Evolutionary conservation across 2,329 filamentous ascomycete species (phyloP).

Genomic region (Hypocrella siamensis): DNA sequence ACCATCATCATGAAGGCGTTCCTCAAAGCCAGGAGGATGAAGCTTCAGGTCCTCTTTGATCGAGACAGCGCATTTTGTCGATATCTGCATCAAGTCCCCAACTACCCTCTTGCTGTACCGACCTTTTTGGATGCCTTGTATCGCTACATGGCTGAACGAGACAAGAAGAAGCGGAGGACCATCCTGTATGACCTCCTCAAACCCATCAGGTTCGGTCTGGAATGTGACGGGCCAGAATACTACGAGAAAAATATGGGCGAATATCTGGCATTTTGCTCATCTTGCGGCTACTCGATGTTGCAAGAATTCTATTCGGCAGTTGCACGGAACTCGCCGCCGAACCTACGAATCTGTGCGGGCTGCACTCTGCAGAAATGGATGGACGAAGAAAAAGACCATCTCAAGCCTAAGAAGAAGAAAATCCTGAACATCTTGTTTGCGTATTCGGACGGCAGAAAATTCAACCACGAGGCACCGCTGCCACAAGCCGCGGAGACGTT

Average conservation of each 20-base stretch:
- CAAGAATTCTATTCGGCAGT: conserved; percentile 13
- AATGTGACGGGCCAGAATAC: conserved; percentile 10
- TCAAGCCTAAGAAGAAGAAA: conserved; percentile 7
- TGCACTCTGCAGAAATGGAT: conserved; percentile 13
- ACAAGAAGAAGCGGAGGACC: conserved; percentile 5
- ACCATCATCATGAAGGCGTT: conserved; percentile 17
- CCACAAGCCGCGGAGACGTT: conserved; percentile 6
- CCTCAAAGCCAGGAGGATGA: conserved; percentile 16
- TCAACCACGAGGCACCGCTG: conserved; percentile 18
- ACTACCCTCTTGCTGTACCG: conserved; percentile 12
- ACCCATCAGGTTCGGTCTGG: conserved; percentile 13
- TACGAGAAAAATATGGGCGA: conserved; percentile 12
- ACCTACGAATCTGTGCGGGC: conserved; percentile 12
- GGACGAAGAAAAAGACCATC: conserved; percentile 16
- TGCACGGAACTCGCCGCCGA: conserved; percentile 1
- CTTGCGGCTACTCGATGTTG: conserved; percentile 17
- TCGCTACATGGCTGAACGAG: conserved; percentile 7
- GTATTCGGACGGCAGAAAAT: conserved; percentile 9
- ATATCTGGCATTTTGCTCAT: conserved; percentile 13
- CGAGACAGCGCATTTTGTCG: conserved; percentile 13
- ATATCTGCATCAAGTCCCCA: conserved; percentile 14
- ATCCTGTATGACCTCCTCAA: conserved; percentile 18
- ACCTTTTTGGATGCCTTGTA: conserved; percentile 18
- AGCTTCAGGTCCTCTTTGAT: conserved; percentile 14
- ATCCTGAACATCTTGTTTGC: conserved; percentile 11